Evolutionary conservation across 2,329 filamentous ascomycete species (phyloP), one percentile per base, ranked within the genome.

Genomic region (Orbilia blumenaviensis): DNA sequence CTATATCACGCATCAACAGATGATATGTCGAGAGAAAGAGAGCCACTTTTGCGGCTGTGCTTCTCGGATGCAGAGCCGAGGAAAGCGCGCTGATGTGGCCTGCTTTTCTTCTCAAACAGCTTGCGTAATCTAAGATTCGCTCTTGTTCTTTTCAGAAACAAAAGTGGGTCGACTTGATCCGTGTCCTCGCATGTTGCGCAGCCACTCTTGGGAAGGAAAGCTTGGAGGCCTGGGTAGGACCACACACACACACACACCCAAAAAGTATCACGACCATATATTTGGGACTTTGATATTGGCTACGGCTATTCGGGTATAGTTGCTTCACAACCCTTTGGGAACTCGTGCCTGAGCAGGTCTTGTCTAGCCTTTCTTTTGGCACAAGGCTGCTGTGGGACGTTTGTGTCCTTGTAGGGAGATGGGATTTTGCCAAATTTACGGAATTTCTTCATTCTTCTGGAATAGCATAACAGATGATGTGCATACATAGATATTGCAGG

Each of bases 1-100:
- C 77, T 73, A 61, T 36, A 48, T 50, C 44, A 48, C 44, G 18
- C 16, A 32, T 21, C 18, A 21, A 9, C 21, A 14, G 44, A 27
- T 21, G 16, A 9, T 66, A 46, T 10, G 25, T 25, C n/a, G n/a
- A n/a, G n/a, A 4, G 6, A 69, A 27, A 7, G 12, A 29, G 50
- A 18, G 36, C 50, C 60, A 66, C 48, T 44, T 46, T 61, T 12
- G 50, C 50, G 60, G 68, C 60, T 60, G 46, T 58, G 32, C 32
- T 54, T 54, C 60, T 48, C 62, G 64, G 68, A 27, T 44, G 41
- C 60, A 50, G 36, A 73, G 16, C 68, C 60, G 60, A 73, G 60
- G 23, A 50, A 60, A 73, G 60, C 38, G 48, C 50, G 36, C 12
- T 56, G 50, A 66, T 54, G 36, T 68, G 64, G 25, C 46, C 50